Conservation (phyloP, 768 basidiomycete genomes). For the Amanita molliuscula region DNA sequence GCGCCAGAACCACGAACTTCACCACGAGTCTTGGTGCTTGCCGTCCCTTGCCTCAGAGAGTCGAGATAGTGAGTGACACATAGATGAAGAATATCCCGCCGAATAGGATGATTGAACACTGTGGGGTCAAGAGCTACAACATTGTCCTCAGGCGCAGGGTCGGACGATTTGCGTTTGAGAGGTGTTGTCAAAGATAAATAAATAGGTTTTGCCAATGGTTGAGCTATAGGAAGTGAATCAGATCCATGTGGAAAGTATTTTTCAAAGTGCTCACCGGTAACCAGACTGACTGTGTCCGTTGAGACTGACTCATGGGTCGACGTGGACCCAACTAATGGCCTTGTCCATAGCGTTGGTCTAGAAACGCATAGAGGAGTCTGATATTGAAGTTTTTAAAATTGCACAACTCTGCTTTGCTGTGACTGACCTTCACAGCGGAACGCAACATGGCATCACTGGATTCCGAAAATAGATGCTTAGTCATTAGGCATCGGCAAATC, state of each 20-base stretch:
- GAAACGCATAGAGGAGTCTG: not conserved
- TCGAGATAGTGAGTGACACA: slow-evolving; percentile 87
- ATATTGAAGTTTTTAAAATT: not conserved
- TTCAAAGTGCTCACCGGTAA: not conserved
- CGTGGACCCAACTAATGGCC: not conserved
- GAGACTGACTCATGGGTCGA: not conserved
- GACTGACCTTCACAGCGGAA: slow-evolving; percentile 1
- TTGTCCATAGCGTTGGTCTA: not conserved
- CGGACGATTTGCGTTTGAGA: slow-evolving; percentile 32
- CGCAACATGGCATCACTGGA: slow-evolving; percentile 5
- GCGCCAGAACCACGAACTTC: slow-evolving; percentile 84
- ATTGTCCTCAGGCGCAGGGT: slow-evolving; percentile 27
- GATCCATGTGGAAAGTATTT: not conserved
- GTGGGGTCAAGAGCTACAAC: slow-evolving; percentile 62
- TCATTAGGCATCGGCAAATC: slow-evolving; percentile 21
- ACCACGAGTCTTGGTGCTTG: slow-evolving; percentile 82
- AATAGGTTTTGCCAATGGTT: slow-evolving; percentile 34
- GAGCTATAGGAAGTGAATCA: slow-evolving; percentile 3
- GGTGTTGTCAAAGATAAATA: slow-evolving; percentile 55
- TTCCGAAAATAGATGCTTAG: slow-evolving; percentile 16
- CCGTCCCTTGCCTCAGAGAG: slow-evolving; percentile 84
- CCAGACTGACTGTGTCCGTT: not conserved
- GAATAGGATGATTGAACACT: slow-evolving; percentile 85
- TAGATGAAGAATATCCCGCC: slow-evolving; percentile 87
- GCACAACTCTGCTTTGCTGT: not conserved